These are phyloP conservation scores for Populus deltoides DNA, from an alignment of 345 rosid species.

Conservation along the genomic window DNA sequence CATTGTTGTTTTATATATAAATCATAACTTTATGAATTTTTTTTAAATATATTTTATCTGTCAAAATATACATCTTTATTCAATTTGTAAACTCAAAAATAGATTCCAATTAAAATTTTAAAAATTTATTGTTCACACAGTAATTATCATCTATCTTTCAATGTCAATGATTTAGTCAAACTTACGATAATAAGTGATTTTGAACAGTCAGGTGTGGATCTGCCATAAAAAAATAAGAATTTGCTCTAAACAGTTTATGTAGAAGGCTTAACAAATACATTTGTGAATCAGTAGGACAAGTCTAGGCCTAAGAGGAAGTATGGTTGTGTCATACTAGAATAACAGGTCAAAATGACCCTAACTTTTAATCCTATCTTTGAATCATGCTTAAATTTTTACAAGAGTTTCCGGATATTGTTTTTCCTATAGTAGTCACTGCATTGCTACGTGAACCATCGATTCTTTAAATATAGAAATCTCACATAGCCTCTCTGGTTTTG, in stretches of 20 bases:
- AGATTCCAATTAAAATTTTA: too few relatives aligned
- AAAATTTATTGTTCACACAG: accelerated
- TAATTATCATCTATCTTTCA: too few relatives aligned
- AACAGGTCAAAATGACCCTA: accelerated
- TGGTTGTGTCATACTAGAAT: accelerated
- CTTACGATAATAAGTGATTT: accelerated
- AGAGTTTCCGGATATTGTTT: accelerated
- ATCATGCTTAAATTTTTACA: too few relatives aligned
- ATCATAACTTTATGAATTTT: accelerated
- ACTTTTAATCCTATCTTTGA: accelerated
- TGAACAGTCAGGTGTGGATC: accelerated
- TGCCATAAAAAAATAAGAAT: accelerated
- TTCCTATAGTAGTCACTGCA: accelerated
- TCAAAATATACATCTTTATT: accelerated
- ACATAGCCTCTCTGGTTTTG: accelerated
- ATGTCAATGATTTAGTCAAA: too few relatives aligned
- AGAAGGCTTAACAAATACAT: accelerated
- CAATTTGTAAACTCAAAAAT: too few relatives aligned
- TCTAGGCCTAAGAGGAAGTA: accelerated
- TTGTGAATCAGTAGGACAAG: accelerated
- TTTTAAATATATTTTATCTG: too few relatives aligned
- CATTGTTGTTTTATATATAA: too few relatives aligned
- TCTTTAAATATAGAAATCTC: too few relatives aligned
- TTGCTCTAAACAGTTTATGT: accelerated
- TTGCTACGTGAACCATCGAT: accelerated